phyloP scores from a whole-genome alignment of 495 filamentous ascomycete species.

The Penicillium roqueforti region DNA sequence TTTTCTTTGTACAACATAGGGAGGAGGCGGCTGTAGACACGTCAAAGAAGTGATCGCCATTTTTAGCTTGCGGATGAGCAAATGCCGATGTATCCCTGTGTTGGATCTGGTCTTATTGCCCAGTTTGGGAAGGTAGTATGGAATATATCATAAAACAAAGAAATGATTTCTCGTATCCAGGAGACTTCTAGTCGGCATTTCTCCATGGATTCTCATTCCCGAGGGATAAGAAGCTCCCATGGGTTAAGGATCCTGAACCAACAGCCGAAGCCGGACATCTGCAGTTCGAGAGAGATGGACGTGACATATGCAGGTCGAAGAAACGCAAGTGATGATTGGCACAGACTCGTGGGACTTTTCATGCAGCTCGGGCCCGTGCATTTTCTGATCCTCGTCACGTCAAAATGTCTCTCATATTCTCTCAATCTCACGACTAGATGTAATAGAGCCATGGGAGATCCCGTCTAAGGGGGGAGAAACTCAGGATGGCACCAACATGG shows the following conservation, averaged over 20 bases:
- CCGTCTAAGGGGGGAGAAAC: neutral
- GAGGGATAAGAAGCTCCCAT: neutral
- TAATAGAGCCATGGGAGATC: neutral
- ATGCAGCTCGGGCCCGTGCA: constrained; percentile 6
- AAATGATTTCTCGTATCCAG: too few relatives aligned
- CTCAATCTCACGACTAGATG: neutral
- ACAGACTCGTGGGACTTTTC: neutral
- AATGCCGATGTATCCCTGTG: too few relatives aligned
- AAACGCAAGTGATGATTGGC: constrained; percentile 2
- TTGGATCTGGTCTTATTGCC: too few relatives aligned
- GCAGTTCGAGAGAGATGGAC: neutral
- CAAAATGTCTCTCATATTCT: neutral
- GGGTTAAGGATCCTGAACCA: neutral
- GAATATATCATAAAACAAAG: too few relatives aligned
- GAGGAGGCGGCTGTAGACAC: too few relatives aligned
- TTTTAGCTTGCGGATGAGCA: too few relatives aligned
- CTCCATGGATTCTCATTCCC: constrained; percentile 8
- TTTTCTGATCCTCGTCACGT: neutral
- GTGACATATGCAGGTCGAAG: constrained; percentile 4
- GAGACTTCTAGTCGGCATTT: constrained; percentile 4
- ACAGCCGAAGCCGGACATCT: neutral
- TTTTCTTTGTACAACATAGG: too few relatives aligned
- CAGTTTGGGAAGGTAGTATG: too few relatives aligned
- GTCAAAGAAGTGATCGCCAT: too few relatives aligned
- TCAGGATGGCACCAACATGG: constrained; percentile 1